Percentiles rank a stretch among this genome's conserved stretches.
Conservation (phyloP, 495 filamentous ascomycete genomes). For the Penicillium argentinense region DNA sequence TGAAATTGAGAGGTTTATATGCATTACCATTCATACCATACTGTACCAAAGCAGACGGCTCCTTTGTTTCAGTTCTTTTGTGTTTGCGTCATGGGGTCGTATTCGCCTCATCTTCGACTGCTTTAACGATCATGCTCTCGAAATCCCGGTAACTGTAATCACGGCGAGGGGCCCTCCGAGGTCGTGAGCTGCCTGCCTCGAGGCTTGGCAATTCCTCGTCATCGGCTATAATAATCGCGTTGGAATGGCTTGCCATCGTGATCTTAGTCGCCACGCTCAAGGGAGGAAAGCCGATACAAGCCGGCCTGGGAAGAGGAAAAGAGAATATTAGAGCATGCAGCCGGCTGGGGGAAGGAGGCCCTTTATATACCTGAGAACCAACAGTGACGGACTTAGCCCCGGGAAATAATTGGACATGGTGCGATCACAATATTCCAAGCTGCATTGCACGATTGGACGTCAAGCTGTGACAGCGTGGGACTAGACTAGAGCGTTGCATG, state of each 20-base stretch:
- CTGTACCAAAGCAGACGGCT: constrained; percentile 7
- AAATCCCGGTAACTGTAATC: constrained; percentile 4
- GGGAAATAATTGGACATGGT: constrained; percentile 1
- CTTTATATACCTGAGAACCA: constrained; percentile 3
- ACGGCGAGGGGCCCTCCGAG: constrained; percentile 1
- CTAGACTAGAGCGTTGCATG: neutral
- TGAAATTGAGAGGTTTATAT: too few species aligned
- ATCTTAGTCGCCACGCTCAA: constrained; percentile 2
- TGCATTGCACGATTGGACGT: constrained; percentile 2
- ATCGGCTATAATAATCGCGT: constrained; percentile 6
- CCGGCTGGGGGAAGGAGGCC: neutral
- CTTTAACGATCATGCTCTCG: neutral
- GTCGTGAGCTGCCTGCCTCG: constrained; percentile 6
- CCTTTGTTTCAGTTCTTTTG: constrained; percentile 5
- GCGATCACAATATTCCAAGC: constrained; percentile 3
- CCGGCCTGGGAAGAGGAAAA: constrained; percentile 1
- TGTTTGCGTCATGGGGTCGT: constrained; percentile 5
- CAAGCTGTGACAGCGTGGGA: neutral
- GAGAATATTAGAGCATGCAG: constrained; percentile 9
- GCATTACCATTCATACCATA: too few species aligned
- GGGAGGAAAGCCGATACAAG: neutral
- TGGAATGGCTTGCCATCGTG: constrained; percentile 4
- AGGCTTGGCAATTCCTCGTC: constrained; percentile 5
- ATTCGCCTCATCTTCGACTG: neutral
- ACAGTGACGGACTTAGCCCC: neutral